Evolutionary conservation across 805 yeast genomes (phyloP).

Genomic region (Lipomyces mesembrius): DNA sequence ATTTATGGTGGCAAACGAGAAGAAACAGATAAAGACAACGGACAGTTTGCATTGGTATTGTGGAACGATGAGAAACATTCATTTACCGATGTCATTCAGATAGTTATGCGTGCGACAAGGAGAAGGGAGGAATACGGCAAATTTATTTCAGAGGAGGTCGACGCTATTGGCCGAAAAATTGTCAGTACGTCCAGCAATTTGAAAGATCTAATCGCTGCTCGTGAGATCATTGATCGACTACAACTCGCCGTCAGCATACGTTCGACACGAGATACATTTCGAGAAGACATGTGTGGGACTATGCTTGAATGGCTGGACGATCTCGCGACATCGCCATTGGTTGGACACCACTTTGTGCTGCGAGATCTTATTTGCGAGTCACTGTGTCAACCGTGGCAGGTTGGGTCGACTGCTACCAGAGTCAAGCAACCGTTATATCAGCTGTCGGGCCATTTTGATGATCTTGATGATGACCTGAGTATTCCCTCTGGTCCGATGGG

Average conservation of each 20-base stretch:
- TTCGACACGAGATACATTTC: conserved; percentile 67
- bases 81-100: conserved; percentile 69
- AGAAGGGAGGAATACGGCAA: conserved; percentile 67
- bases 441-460: conserved; percentile 47
- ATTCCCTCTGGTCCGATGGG: conserved; percentile 5
- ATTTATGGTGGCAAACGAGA: conserved; percentile 51
- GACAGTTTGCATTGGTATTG: conserved; percentile 50
- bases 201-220: conserved; percentile 56
- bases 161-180: conserved; percentile 67
- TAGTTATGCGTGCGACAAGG: conserved; percentile 66
- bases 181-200: conserved; percentile 64
- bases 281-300: conserved; percentile 81
- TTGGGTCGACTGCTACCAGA: conserved; percentile 50
- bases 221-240: conserved; percentile 61
- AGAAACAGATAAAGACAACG: conserved; percentile 38
- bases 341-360: conserved; percentile 53
- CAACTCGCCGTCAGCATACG: conserved; percentile 71
- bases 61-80: conserved; percentile 85
- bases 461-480: conserved; percentile 48
- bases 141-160: conserved; percentile 71
- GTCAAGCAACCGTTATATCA: conserved; percentile 27
- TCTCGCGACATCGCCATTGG: conserved; percentile 58
- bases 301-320: conserved; percentile 69
- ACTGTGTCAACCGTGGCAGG: conserved; percentile 64
- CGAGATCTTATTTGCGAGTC: conserved; percentile 61